phyloP scores from a whole-genome alignment of 1,139 yeast species.

The Pichia terricola region DNA sequence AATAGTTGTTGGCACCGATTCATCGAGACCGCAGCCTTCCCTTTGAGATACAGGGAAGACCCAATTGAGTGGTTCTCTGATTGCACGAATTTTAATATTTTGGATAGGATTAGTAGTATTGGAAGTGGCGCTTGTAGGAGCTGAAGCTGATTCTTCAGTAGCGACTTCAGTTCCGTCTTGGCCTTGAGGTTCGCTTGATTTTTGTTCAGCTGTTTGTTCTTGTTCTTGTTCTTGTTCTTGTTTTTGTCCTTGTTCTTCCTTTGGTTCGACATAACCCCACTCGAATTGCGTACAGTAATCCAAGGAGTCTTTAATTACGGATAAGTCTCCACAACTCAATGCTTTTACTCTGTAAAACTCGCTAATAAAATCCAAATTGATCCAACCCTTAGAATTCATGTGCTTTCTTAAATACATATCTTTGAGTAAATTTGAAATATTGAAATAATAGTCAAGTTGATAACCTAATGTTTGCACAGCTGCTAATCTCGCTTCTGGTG shows the following conservation, averaged over 20 bases:
- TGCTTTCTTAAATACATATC: conserved; percentile 71
- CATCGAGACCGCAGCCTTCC: conserved; percentile 26
- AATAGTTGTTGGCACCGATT: conserved; percentile 10
- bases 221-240: conserved; percentile 15
- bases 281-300: conserved; percentile 34
- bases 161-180: not conserved
- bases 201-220: not conserved
- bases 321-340: conserved; percentile 40
- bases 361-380: conserved; percentile 53
- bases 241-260: not conserved
- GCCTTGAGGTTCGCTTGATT: not conserved
- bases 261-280: conserved; percentile 22
- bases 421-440: conserved; percentile 75
- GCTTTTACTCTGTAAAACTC: conserved; percentile 66
- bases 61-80: conserved; percentile 37
- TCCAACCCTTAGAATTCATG: conserved; percentile 72
- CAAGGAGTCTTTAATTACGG: conserved; percentile 38
- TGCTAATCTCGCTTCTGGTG: conserved; percentile 7
- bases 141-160: conserved; percentile 12
- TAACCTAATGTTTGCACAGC: conserved; percentile 24
- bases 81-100: conserved; percentile 34
- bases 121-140: not conserved
- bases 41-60: conserved; percentile 40
- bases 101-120: conserved; percentile 2
- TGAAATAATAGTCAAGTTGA: conserved; percentile 84